These are phyloP conservation scores for Ocimum tenuiflorum DNA, from an alignment of 257 asterid genomes.

Conservation along the genomic window DNA sequence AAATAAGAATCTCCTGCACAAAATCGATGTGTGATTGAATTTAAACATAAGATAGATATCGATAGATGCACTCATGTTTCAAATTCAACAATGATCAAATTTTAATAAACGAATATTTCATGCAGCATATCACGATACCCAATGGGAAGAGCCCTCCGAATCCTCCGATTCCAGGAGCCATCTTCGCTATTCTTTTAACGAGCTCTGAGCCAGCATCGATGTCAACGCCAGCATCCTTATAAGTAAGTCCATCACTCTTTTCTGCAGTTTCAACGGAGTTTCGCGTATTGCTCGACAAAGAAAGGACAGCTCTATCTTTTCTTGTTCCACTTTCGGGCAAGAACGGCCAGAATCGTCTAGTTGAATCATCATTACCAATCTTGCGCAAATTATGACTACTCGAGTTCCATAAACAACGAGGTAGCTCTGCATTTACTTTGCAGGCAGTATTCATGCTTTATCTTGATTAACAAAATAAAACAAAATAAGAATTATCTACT, in stretches of 20 bases:
- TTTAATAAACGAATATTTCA: too few relatives aligned
- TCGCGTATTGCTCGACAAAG: constrained; percentile 24
- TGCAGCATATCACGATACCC: too few relatives aligned
- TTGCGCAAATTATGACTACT: constrained; percentile 6
- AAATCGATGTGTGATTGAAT: neutral
- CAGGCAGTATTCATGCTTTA: constrained; percentile 30
- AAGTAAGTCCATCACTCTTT: constrained; percentile 47
- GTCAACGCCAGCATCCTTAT: constrained; percentile 93
- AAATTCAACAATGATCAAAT: neutral
- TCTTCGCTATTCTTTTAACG: constrained; percentile 75
- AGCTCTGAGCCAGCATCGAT: constrained; percentile 97
- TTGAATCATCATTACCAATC: neutral
- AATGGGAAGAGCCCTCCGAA: constrained; percentile 92
- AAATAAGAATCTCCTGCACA: constrained; percentile 77
- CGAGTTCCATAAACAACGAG: constrained; percentile 20
- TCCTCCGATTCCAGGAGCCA: constrained; percentile 99
- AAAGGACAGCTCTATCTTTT: constrained; percentile 19
- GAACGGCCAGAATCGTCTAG: constrained; percentile 22
- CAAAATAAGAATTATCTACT: neutral
- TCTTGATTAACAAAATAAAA: neutral
- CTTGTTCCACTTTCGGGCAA: constrained; percentile 17
- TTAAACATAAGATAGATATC: neutral
- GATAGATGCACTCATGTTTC: neutral
- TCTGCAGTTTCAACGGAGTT: constrained; percentile 21
- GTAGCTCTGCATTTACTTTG: constrained; percentile 26